Conservation (phyloP, 1,139 yeast species). For the Casaregolazyma suthepensis region DNA sequence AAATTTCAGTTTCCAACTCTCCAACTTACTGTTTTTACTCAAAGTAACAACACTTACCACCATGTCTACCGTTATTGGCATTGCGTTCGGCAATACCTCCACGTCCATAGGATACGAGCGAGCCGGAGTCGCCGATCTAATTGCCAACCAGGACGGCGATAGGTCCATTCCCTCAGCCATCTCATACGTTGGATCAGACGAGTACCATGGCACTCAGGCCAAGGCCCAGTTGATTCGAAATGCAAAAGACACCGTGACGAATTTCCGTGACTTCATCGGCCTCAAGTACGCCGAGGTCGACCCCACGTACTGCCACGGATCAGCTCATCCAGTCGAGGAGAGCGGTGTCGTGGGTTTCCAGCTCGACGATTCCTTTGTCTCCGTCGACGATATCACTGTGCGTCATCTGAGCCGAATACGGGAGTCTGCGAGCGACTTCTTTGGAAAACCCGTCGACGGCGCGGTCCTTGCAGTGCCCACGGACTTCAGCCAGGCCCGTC, state of each 20-base stretch:
- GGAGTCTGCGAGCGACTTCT: conserved; percentile 86
- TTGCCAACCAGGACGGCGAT: conserved; percentile 99
- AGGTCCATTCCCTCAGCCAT: conserved; percentile 92
- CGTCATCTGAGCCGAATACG: conserved; percentile 82
- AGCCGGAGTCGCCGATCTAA: conserved; percentile 92
- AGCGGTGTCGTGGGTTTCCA: conserved; percentile 69
- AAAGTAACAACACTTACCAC: conserved; percentile 5
- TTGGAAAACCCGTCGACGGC: conserved; percentile 75
- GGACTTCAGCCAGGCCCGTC: conserved; percentile 71
- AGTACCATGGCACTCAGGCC: conserved; percentile 97
- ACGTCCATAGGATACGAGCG: conserved; percentile 91
- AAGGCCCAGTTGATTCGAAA: conserved; percentile 87
- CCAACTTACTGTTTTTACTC: no score
- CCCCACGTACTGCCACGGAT: conserved; percentile 50
- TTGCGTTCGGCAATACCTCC: conserved; percentile 93
- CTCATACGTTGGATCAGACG: conserved; percentile 89
- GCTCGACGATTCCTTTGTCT: conserved; percentile 42
- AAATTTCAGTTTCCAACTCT: background rate
- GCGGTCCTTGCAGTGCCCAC: conserved; percentile 91
- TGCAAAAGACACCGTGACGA: conserved; percentile 77
- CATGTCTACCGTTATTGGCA: conserved; percentile 72
- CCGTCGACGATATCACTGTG: conserved; percentile 71
- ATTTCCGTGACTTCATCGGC: conserved; percentile 92
- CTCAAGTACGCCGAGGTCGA: conserved; percentile 65
- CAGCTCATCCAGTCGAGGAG: conserved; percentile 69